These are phyloP conservation scores for Acmispon strigosus DNA, from an alignment of 306 rosid genomes.

Conservation along the genomic window DNA sequence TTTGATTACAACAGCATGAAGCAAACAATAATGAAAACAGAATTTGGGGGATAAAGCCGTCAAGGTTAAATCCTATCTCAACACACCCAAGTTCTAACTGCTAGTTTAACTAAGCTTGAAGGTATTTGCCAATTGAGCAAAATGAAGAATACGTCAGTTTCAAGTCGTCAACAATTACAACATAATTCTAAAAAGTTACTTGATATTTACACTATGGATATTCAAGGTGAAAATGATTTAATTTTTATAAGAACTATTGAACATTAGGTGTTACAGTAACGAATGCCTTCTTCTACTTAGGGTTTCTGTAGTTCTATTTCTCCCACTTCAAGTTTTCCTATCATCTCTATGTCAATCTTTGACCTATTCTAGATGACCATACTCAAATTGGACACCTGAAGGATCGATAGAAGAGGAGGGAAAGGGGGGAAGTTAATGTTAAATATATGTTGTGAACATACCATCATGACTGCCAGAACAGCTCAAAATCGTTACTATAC, in stretches of 20 bases:
- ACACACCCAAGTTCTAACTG: slow-evolving; percentile 4
- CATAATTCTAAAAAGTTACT: slow-evolving; percentile 6
- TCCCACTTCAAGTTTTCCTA: slow-evolving; percentile 38
- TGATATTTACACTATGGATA: slow-evolving; percentile 40
- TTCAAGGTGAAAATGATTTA: slow-evolving; percentile 15
- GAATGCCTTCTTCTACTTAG: slow-evolving; percentile 32
- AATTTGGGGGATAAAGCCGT: neutral
- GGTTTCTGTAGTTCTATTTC: slow-evolving; percentile 26
- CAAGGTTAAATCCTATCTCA: neutral
- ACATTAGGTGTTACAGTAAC: slow-evolving; percentile 45
- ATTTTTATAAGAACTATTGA: slow-evolving; percentile 12
- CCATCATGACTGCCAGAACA: slow-evolving; percentile 95
- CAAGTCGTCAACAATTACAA: neutral
- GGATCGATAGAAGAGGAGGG: slow-evolving; percentile 16
- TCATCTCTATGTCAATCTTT: slow-evolving; percentile 54
- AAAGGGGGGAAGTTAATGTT: slow-evolving; percentile 31
- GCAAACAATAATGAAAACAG: neutral
- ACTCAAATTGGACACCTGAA: slow-evolving; percentile 22
- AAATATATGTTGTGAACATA: slow-evolving; percentile 34
- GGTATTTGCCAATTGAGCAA: slow-evolving; percentile 13
- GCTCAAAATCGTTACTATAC: slow-evolving; percentile 91
- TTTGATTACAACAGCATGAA: neutral
- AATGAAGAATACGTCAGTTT: neutral
- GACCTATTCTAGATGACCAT: slow-evolving; percentile 41
- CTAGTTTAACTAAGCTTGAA: neutral